phyloP scores from a whole-genome alignment of 176 grass and related monocot species.

The Echinochloa phyllopogon region DNA sequence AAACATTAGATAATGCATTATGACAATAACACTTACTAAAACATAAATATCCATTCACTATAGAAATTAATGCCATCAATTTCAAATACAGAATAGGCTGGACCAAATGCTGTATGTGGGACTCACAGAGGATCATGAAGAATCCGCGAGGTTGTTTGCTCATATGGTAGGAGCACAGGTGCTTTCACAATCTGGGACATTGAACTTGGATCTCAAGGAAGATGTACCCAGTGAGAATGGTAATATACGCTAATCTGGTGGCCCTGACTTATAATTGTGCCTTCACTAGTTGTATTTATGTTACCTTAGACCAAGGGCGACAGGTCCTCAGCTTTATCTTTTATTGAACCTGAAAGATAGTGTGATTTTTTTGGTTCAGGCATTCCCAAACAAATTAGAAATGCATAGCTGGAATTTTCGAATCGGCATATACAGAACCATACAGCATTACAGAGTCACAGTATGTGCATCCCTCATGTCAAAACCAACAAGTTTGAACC shows the following conservation, averaged over 20 bases:
- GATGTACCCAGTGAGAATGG: conserved; percentile 47
- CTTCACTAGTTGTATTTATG: neutral
- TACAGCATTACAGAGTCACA: neutral
- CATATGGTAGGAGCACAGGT: conserved; percentile 97
- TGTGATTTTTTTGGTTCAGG: neutral
- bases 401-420: neutral
- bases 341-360: conserved; percentile 10
- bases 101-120: conserved; percentile 93
- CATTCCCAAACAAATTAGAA: neutral
- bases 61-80: conserved; percentile 35
- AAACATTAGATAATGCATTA: neutral
- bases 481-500: conserved; percentile 25
- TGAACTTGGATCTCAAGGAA: conserved; percentile 64
- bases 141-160: conserved; percentile 89
- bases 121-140: conserved; percentile 91
- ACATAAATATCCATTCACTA: conserved; percentile 25
- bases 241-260: conserved; percentile 34
- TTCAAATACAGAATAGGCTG: conserved; percentile 76
- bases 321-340: neutral
- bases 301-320: neutral
- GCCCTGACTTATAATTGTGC: neutral
- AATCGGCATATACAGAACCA: neutral
- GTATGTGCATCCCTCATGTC: neutral
- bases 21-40: conserved; percentile 20
- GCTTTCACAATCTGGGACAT: conserved; percentile 72